Conservation (phyloP, 495 filamentous ascomycete species). For the Neurospora sp. region DNA sequence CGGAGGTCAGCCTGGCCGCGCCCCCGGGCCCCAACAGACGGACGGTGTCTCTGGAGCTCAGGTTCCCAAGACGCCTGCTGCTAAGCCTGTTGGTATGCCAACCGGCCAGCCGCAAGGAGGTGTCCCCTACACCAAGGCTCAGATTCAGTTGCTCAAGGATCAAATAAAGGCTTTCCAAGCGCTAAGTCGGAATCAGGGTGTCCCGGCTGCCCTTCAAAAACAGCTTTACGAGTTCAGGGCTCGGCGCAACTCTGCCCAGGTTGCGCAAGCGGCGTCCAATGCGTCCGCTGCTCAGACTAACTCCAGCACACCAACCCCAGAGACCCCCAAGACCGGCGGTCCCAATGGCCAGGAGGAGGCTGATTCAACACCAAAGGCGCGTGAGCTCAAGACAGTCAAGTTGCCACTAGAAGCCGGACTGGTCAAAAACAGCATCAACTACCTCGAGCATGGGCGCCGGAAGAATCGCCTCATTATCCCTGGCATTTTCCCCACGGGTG, state of each 20-base stretch:
- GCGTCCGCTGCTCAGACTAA: conserved; percentile 31
- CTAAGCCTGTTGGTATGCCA: conserved; percentile 12
- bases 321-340: conserved; percentile 28
- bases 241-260: conserved; percentile 46
- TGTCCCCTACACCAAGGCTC: conserved; percentile 54
- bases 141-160: conserved; percentile 57
- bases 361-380: conserved; percentile 20
- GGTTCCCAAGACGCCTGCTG: conserved; percentile 30
- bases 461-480: conserved; percentile 67
- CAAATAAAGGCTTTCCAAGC: conserved; percentile 79
- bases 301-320: conserved; percentile 43
- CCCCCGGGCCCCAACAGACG: conserved; percentile 17
- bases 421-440: conserved; percentile 54
- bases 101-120: conserved; percentile 6
- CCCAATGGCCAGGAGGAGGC: conserved; percentile 23
- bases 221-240: conserved; percentile 65
- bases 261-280: conserved; percentile 37
- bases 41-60: background rate
- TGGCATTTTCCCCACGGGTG: conserved; percentile 77
- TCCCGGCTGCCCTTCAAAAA: conserved; percentile 64
- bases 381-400: conserved; percentile 47
- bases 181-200: conserved; percentile 67
- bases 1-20: conserved; percentile 27
- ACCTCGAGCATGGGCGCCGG: conserved; percentile 63
- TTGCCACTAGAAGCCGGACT: conserved; percentile 50